Evolutionary conservation across 305 asterid genomes (phyloP), one percentile per base, ranked within the genome.

Genomic region (Solanum chacoense): DNA sequence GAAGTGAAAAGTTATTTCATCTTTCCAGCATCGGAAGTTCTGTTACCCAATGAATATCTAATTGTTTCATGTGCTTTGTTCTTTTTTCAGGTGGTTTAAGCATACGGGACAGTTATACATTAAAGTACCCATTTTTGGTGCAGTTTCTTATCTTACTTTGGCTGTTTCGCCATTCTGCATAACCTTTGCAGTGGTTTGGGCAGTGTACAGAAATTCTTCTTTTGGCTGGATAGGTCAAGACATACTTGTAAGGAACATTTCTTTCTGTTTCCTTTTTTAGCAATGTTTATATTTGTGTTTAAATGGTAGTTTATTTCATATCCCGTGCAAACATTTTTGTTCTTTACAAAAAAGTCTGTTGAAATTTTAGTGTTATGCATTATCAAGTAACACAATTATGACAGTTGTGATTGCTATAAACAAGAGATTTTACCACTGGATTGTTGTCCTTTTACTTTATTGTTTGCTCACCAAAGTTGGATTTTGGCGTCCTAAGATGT

Each of bases 171-270:
- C 98, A 50, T 95, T 95, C 91, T 95, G 98, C 91, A 84, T 94
- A 88, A 94, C 94, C 50, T 93, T 94, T 90, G 95, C 96, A 34
- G 95, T 93, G 73, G 90, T 94, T 81, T 95, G 98, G 98, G 98
- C 96, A 78, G 93, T 95, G 85, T 89, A 94, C 90, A 91, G 96
- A 88, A 79, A 84, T 11, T 81, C 28, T 80, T 91, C 96, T 67
- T 93, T 94, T 91, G 98, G 98, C 86, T 95, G 98, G 98, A 94
- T 95, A 63, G 98, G 98, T 85, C 98, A 94, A 92, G 98, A 95
- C 90, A 91, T 95, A 88, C 98, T 95, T 88, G 98, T 95, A 38
- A 38, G 85, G 89, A 84, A 74, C 32, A 78, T 28, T 87, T 76
- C 75, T 86, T 71, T 42, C 24, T 31, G 32, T 88, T 84, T 38